These are phyloP conservation scores for Fusarium subtropicale DNA, from an alignment of 2,329 filamentous ascomycete genomes.

Conservation along the genomic window DNA sequence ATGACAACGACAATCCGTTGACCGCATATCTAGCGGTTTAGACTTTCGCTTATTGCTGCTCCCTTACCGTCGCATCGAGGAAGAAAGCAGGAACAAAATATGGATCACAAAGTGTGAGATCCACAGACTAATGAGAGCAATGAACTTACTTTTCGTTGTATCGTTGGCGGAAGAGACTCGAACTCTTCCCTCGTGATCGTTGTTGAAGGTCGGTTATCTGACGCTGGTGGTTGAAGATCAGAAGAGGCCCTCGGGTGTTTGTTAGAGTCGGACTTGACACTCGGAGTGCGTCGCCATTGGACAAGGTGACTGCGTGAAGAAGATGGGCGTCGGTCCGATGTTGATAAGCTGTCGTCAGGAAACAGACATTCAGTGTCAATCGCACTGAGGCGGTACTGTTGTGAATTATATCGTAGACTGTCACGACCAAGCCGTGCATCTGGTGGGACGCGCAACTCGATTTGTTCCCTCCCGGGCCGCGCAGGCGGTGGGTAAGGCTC, in stretches of 20 bases:
- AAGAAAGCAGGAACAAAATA: constrained; percentile 17
- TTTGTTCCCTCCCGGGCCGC: constrained; percentile 34
- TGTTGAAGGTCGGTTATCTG: constrained; percentile 44
- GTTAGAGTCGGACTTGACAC: constrained; percentile 28
- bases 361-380: constrained; percentile 42
- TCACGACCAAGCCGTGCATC: constrained; percentile 19
- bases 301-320: constrained; percentile 46
- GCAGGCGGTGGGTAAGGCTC: constrained; percentile 13
- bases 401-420: constrained; percentile 26
- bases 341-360: constrained; percentile 28
- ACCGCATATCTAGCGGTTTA: constrained; percentile 20
- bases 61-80: constrained; percentile 20
- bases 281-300: constrained; percentile 39
- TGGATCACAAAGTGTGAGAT: constrained; percentile 2
- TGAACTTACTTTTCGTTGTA: constrained; percentile 68
- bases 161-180: constrained; percentile 64
- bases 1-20: constrained; percentile 14
- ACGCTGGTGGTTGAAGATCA: constrained; percentile 34
- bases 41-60: constrained; percentile 1
- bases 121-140: constrained; percentile 24
- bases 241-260: constrained; percentile 44
- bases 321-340: constrained; percentile 43
- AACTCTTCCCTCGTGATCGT: constrained; percentile 57
- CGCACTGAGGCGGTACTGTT: constrained; percentile 39
- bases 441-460: constrained; percentile 35